These are phyloP conservation scores for Phylloporus sp. DNA, from an alignment of 768 basidiomycete genomes.

Conservation along the genomic window DNA sequence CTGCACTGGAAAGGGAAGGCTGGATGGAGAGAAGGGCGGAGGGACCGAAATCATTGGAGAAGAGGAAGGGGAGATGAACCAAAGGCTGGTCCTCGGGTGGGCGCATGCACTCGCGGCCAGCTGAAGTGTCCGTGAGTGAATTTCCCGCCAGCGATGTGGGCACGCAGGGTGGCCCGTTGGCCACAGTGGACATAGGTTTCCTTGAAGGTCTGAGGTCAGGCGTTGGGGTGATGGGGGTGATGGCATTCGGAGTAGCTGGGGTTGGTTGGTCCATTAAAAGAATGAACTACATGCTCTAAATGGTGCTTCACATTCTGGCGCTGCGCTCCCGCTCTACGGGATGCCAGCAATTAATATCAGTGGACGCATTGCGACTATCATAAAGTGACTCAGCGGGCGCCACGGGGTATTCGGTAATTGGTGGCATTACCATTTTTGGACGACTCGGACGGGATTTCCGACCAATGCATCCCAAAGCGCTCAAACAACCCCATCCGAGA, in stretches of 20 bases:
- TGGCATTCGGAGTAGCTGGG: conserved; percentile 38
- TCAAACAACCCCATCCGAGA: too few relatives aligned
- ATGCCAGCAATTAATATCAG: conserved; percentile 74
- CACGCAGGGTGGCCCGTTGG: conserved; percentile 36
- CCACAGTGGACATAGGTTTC: conserved; percentile 39
- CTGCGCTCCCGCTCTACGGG: conserved; percentile 78
- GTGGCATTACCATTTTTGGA: too few relatives aligned
- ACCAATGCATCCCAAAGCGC: too few relatives aligned
- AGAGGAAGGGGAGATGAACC: conserved; percentile 69
- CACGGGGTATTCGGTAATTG: too few relatives aligned
- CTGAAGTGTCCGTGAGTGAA: conserved; percentile 20
- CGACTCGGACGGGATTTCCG: too few relatives aligned
- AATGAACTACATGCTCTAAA: conserved; percentile 88
- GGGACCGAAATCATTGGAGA: conserved; percentile 72
- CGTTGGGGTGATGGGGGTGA: conserved; percentile 56
- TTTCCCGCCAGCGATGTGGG: conserved; percentile 31
- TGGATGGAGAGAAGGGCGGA: conserved; percentile 65
- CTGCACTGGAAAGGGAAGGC: conserved; percentile 59
- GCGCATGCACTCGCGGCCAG: conserved; percentile 26
- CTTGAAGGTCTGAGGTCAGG: conserved; percentile 66
- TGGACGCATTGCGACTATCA: conserved; percentile 70
- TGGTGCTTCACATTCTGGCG: conserved; percentile 52
- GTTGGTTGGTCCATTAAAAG: conserved; percentile 75
- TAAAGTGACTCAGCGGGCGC: too few relatives aligned
- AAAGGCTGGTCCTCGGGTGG: conserved; percentile 28